A percentile compares a stretch with the other conserved stretches of the same genome.
phyloP scores from a whole-genome alignment of 139 green algal genomes.

The Tetradesmus obliquus region DNA sequence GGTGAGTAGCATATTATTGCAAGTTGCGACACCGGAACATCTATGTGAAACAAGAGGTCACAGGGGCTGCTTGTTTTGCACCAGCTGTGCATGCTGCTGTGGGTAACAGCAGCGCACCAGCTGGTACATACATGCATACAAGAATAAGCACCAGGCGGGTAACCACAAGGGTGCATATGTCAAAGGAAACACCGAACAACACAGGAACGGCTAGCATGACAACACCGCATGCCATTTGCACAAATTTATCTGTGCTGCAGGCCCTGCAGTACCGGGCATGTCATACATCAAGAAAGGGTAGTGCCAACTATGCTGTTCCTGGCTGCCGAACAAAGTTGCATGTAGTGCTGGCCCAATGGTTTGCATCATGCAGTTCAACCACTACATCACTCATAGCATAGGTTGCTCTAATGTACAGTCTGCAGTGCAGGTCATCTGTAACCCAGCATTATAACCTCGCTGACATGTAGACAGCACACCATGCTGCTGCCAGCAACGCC shows the following conservation, averaged over 20 bases:
- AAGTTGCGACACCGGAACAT: too few relatives aligned
- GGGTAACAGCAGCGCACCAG: too few relatives aligned
- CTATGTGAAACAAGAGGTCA: too few relatives aligned
- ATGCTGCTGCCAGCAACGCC: not conserved
- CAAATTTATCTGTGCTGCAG: too few relatives aligned
- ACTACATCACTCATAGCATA: not conserved
- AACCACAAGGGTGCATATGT: too few relatives aligned
- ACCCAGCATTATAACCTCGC: not conserved
- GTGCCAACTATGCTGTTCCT: not conserved
- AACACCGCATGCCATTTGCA: not conserved
- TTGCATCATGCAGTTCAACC: not conserved
- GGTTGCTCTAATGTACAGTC: not conserved
- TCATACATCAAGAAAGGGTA: not conserved
- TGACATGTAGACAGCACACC: not conserved
- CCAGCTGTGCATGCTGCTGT: too few relatives aligned
- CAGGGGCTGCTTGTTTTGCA: too few relatives aligned
- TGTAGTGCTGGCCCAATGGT: not conserved
- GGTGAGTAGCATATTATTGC: too few relatives aligned
- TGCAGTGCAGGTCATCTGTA: not conserved
- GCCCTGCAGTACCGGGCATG: not conserved
- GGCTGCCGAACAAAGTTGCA: not conserved
- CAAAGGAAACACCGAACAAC: too few relatives aligned
- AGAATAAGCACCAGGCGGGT: too few relatives aligned
- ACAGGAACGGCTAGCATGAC: too few relatives aligned
- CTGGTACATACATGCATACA: too few relatives aligned